These are phyloP conservation scores for Aureobasidium subglaciale DNA, from an alignment of 2,329 filamentous ascomycete species.

Conservation along the genomic window DNA sequence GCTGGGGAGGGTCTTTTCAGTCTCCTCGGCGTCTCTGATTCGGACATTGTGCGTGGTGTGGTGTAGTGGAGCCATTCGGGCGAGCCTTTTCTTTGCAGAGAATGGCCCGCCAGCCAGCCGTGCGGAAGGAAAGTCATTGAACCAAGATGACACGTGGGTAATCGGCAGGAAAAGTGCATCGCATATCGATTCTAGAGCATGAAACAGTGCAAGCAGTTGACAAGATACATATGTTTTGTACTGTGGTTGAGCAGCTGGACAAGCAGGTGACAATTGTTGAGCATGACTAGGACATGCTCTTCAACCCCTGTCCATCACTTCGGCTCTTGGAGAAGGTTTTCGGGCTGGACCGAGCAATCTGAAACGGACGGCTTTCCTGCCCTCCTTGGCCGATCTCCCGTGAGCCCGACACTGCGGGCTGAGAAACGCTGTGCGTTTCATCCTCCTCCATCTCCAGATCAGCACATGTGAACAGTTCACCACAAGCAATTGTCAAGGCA, in stretches of 20 bases:
- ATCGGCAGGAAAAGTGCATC: not conserved
- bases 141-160: not conserved
- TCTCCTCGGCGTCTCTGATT: not conserved
- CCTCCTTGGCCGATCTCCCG: constrained; percentile 1
- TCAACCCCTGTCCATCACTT: constrained; percentile 11
- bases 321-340: constrained; percentile 9
- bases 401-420: not conserved
- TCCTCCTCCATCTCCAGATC: not conserved
- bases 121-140: too few species aligned
- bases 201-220: not conserved
- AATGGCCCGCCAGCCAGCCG: too few species aligned
- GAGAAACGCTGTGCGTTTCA: not conserved
- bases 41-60: not conserved
- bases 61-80: not conserved
- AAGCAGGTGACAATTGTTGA: not conserved
- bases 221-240: not conserved
- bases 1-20: not conserved
- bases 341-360: constrained; percentile 1
- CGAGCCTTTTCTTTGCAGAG: not conserved
- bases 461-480: not conserved
- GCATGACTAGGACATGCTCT: not conserved
- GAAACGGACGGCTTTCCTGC: not conserved
- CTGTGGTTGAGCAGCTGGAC: not conserved
- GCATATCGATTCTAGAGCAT: not conserved
- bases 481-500: not conserved